Conservation (phyloP, 805 yeast species). For the Pichia eremophila region DNA sequence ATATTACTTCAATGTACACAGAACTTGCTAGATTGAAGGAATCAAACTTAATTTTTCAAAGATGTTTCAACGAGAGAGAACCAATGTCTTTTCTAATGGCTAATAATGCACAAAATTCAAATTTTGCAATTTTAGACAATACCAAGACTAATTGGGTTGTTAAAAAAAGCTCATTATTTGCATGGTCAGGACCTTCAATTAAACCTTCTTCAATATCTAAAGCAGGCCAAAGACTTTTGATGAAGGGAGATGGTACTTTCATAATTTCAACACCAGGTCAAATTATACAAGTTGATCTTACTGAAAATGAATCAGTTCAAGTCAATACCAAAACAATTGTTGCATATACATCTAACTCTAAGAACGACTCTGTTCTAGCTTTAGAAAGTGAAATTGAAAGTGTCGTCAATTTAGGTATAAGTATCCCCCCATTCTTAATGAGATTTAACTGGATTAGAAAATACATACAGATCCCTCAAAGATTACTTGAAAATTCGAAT, state of each 20-base stretch:
- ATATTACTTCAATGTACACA: conserved; percentile 22
- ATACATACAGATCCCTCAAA: neutral
- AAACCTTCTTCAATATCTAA: neutral
- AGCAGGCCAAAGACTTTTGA: conserved; percentile 8
- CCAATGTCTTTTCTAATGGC: conserved; percentile 28
- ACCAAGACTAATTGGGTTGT: conserved; percentile 28
- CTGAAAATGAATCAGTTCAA: conserved; percentile 29
- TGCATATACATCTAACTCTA: conserved; percentile 23
- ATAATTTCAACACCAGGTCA: conserved; percentile 33
- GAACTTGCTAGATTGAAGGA: conserved; percentile 18
- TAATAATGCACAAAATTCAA: conserved; percentile 26
- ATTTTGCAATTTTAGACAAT: conserved; percentile 26
- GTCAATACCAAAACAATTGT: conserved; percentile 32
- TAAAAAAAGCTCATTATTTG: conserved; percentile 29
- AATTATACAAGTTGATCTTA: conserved; percentile 28
- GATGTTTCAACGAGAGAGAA: conserved; percentile 23
- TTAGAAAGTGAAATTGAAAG: conserved; percentile 11
- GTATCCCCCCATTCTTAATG: conserved; percentile 9
- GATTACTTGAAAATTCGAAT: neutral
- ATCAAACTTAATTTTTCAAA: conserved; percentile 22
- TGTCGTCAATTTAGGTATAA: conserved; percentile 19
- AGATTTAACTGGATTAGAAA: conserved; percentile 3
- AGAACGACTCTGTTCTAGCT: conserved; percentile 2
- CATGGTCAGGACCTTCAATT: conserved; percentile 34
- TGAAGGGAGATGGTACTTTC: conserved; percentile 31